Conservation (phyloP, 2,329 filamentous ascomycete species). For the Daldinia sp. region DNA sequence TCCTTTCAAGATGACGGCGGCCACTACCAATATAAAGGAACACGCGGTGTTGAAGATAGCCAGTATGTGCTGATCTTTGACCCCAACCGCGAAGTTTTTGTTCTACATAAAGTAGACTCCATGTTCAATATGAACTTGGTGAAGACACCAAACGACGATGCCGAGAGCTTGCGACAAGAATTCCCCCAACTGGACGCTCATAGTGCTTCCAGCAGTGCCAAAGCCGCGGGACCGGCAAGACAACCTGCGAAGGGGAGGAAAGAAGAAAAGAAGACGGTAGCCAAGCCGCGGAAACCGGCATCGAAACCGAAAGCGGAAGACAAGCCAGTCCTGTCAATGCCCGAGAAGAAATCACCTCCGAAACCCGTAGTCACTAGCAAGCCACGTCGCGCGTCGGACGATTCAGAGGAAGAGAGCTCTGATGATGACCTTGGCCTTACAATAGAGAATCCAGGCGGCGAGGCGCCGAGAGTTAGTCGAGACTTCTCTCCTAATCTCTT, state of each 20-base stretch:
- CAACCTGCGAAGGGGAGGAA: conserved; percentile 40
- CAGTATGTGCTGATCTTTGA: conserved; percentile 82
- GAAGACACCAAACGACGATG: conserved; percentile 73
- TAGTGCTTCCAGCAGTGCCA: conserved; percentile 39
- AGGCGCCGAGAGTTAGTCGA: conserved; percentile 51
- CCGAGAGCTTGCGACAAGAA: conserved; percentile 72
- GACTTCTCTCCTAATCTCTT: conserved; percentile 65
- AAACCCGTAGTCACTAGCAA: conserved; percentile 52
- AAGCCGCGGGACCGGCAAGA: conserved; percentile 23
- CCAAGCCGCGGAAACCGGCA: conserved; percentile 46
- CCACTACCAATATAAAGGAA: conserved; percentile 71
- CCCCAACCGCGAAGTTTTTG: conserved; percentile 77
- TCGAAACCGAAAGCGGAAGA: conserved; percentile 39
- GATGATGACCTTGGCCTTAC: conserved; percentile 69
- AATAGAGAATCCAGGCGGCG: conserved; percentile 70
- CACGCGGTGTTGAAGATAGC: conserved; percentile 65
- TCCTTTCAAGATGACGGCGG: conserved; percentile 66
- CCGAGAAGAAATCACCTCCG: conserved; percentile 45
- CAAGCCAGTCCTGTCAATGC: conserved; percentile 31
- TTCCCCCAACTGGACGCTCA: conserved; percentile 72
- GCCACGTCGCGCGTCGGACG: conserved; percentile 47
- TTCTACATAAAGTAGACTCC: conserved; percentile 84
- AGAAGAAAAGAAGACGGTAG: conserved; percentile 43
- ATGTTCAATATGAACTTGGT: conserved; percentile 89
- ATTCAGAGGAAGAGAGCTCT: conserved; percentile 62